These are phyloP conservation scores for Fomitopsis palustris DNA, from an alignment of 1,284 basidiomycete species.

Conservation along the genomic window DNA sequence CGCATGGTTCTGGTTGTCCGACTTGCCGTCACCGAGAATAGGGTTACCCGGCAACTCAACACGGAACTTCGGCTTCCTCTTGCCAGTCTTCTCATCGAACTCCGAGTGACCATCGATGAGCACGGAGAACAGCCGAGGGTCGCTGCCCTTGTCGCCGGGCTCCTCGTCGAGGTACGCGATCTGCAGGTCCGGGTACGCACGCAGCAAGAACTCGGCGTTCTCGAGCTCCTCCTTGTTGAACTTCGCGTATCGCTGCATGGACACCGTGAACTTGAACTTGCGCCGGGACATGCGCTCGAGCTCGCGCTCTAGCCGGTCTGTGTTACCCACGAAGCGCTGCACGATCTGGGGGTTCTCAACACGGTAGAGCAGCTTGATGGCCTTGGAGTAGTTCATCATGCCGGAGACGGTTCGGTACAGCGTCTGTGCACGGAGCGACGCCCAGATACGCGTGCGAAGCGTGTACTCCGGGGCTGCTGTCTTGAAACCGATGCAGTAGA, in stretches of 20 bases:
- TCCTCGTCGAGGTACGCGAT: conserved; percentile 99
- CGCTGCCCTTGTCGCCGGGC: conserved; percentile 82
- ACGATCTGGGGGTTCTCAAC: conserved; percentile 99
- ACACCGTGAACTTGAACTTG: conserved; percentile 99
- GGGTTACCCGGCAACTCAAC: conserved; percentile 98
- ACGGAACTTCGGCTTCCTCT: conserved; percentile 96
- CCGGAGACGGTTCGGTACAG: conserved; percentile 99
- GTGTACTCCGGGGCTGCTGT: conserved; percentile 98
- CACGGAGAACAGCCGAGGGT: conserved; percentile 89
- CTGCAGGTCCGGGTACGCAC: conserved; percentile 97
- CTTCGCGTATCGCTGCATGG: conserved; percentile 99
- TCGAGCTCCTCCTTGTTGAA: conserved; percentile 99
- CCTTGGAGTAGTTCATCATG: conserved; percentile 99
- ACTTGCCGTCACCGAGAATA: conserved; percentile 99
- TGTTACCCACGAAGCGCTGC: conserved; percentile 95
- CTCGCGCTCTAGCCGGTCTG: conserved; percentile 94
- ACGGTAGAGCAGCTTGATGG: conserved; percentile 98
- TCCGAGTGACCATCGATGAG: conserved; percentile 99
- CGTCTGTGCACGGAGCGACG: conserved; percentile 96
- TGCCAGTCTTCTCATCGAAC: conserved; percentile 84
- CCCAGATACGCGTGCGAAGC: conserved; percentile 98
- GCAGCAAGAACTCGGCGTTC: conserved; percentile 97
- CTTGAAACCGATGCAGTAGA: conserved; percentile 99
- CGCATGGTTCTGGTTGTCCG: conserved; percentile 99
- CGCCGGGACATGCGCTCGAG: conserved; percentile 95